A percentile compares a stretch with the other conserved stretches of the same genome.
phyloP scores from a whole-genome alignment of 2,329 filamentous ascomycete genomes.

The Neocatenulostroma microsporum region DNA sequence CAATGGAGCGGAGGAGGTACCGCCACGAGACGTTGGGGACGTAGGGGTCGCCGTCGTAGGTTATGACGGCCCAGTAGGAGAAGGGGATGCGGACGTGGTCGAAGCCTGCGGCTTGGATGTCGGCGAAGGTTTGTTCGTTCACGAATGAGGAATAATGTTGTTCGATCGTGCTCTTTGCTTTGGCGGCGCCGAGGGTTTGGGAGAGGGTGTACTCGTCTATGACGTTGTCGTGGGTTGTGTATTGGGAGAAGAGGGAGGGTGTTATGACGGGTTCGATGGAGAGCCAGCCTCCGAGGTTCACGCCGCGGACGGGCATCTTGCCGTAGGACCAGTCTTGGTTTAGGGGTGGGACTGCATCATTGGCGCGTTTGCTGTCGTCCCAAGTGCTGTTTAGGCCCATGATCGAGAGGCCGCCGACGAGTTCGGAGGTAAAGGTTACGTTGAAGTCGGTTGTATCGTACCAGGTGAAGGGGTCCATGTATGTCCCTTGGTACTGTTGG shows the following conservation, averaged over 20 bases:
- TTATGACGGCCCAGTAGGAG: slow-evolving; percentile 87
- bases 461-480: slow-evolving; percentile 87
- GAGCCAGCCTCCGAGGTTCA: slow-evolving; percentile 92
- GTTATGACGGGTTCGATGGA: slow-evolving; percentile 92
- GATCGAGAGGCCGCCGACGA: slow-evolving; percentile 76
- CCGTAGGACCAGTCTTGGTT: slow-evolving; percentile 72
- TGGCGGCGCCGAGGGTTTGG: slow-evolving; percentile 57
- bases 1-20: slow-evolving; percentile 84
- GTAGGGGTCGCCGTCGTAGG: slow-evolving; percentile 81
- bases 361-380: slow-evolving; percentile 74
- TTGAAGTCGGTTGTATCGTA: slow-evolving; percentile 87
- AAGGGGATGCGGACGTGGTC: slow-evolving; percentile 96
- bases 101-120: slow-evolving; percentile 78
- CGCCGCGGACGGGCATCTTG: slow-evolving; percentile 71
- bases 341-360: slow-evolving; percentile 70
- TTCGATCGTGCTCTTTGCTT: slow-evolving; percentile 62
- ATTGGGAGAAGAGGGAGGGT: slow-evolving; percentile 75
- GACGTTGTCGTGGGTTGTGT: slow-evolving; percentile 53
- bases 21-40: slow-evolving; percentile 82
- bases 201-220: slow-evolving; percentile 85
- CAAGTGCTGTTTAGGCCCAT: slow-evolving; percentile 82
- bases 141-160: slow-evolving; percentile 87
- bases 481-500: slow-evolving; percentile 60
- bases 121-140: slow-evolving; percentile 71
- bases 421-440: slow-evolving; percentile 79